A percentile compares a stretch with the other conserved stretches of the same genome.
phyloP scores from a whole-genome alignment of 1,284 basidiomycete genomes.

The Pyrrhoderma lamaoense region DNA sequence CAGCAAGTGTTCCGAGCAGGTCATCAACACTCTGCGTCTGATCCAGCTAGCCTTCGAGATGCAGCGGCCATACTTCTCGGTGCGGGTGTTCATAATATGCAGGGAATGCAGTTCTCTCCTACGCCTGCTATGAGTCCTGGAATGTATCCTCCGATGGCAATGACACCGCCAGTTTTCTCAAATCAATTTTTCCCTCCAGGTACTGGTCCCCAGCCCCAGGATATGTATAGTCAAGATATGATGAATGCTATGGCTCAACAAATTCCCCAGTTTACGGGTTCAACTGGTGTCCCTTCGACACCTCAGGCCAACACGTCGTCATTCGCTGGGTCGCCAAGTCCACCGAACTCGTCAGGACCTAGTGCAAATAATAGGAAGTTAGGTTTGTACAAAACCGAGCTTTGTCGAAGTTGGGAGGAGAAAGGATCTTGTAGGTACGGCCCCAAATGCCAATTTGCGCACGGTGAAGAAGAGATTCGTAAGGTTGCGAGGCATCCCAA shows the following conservation, averaged over 20 bases:
- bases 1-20: conserved; percentile 62
- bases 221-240: conserved; percentile 49
- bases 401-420: conserved; percentile 91
- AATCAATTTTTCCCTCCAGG: conserved; percentile 53
- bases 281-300: conserved; percentile 41
- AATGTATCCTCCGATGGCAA: conserved; percentile 43
- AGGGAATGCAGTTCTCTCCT: conserved; percentile 22
- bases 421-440: conserved; percentile 85
- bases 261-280: conserved; percentile 40
- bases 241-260: conserved; percentile 40
- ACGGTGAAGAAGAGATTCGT: conserved; percentile 82
- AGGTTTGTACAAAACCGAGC: conserved; percentile 85
- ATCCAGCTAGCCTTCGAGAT: conserved; percentile 65
- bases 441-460: conserved; percentile 84
- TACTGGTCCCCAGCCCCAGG: conserved; percentile 32
- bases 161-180: conserved; percentile 51
- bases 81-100: conserved; percentile 45
- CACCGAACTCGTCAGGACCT: conserved; percentile 45
- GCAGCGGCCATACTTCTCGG: conserved; percentile 55
- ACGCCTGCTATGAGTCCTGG: conserved; percentile 20
- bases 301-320: conserved; percentile 27
- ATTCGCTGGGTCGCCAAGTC: conserved; percentile 31
- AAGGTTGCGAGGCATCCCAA: conserved; percentile 80
- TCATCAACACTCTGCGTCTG: conserved; percentile 70
- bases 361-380: conserved; percentile 85